These are phyloP conservation scores for Dactylellina drechsleri DNA, from an alignment of 2,329 filamentous ascomycete genomes.

Conservation along the genomic window DNA sequence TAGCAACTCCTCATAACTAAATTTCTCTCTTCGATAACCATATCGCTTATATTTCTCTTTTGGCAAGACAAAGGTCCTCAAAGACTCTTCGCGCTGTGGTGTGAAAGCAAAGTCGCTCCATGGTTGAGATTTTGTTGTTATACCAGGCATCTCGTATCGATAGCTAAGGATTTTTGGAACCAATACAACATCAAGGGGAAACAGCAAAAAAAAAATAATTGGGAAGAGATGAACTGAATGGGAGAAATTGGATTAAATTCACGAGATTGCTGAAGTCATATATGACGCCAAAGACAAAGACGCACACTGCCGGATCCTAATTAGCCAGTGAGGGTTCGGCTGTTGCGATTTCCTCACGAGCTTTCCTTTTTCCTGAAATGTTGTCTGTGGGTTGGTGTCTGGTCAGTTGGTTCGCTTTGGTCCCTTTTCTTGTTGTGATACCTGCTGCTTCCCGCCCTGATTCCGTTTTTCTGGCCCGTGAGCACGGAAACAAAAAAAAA, in stretches of 20 bases:
- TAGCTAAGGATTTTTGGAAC: too few relatives aligned
- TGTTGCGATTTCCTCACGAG: neutral
- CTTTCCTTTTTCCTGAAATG: neutral
- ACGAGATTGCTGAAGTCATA: too few relatives aligned
- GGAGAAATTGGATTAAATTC: too few relatives aligned
- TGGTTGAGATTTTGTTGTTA: slow-evolving; percentile 7
- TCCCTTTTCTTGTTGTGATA: too few relatives aligned
- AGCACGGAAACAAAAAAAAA: too few relatives aligned
- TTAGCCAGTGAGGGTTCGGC: neutral
- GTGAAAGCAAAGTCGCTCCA: slow-evolving; percentile 41
- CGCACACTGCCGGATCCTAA: slow-evolving; percentile 4
- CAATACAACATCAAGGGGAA: too few relatives aligned
- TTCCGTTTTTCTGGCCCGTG: too few relatives aligned
- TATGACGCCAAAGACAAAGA: slow-evolving; percentile 34
- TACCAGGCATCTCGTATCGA: slow-evolving; percentile 22
- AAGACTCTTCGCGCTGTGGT: slow-evolving; percentile 15
- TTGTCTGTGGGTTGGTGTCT: neutral
- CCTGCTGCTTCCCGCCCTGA: too few relatives aligned
- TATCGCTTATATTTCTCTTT: slow-evolving; percentile 37
- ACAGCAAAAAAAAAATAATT: too few relatives aligned
- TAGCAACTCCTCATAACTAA: slow-evolving; percentile 33
- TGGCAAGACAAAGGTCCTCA: slow-evolving; percentile 24
- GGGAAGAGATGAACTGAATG: too few relatives aligned
- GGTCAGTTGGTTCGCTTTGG: too few relatives aligned
- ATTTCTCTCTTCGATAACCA: slow-evolving; percentile 35